Evolutionary conservation across 768 basidiomycete genomes (phyloP), one percentile per base, ranked within the genome.

Genomic region (Cubamyces sp.): DNA sequence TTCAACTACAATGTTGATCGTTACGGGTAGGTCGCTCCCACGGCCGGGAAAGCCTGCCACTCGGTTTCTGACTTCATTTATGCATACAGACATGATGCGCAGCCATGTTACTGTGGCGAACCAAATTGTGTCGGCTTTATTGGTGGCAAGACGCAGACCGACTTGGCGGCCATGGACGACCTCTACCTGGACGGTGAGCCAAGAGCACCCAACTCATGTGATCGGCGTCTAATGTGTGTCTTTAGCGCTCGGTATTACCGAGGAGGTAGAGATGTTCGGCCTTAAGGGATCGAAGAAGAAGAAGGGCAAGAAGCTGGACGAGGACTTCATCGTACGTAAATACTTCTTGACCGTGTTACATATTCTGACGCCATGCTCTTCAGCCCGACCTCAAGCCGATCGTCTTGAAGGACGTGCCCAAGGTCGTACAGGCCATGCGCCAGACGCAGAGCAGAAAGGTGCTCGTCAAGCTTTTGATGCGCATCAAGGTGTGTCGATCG

Each of bases 1-100:
- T 98, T 98, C 80, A 98, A 99, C 76, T 99, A 99, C 74, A 99
- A 99, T 73, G 97, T 98, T 42, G 97, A 98, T 75, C 93, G 97
- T 60, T 99, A 99, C 70, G 97, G 96, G 96, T 96, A 62, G 51
- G 89, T 42, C 3, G 0, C 26, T 42, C 12, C 26, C 7, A 15
- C n/a, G 5, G n/a, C 40, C 6, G 60, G 28, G 49, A 19, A 43
- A n/a, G 46, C 19, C 19, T 47, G 18, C 6, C 6, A 21, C 42
- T 19, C 8, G 26, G 34, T 19, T 52, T 16, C 26, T 48, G 19
- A 50, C 28, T 18, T n/a, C n/a, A 16, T 1, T 1, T 12, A 23
- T 18, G n/a, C 57, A 42, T 37, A 6, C 65, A 96, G 96, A 0
- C 94, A 99, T 74, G 92, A 96, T 61, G 90, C 97, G 53, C 97